Conservation (phyloP, 768 basidiomycete species). For the Sarcodon aspratus region DNA sequence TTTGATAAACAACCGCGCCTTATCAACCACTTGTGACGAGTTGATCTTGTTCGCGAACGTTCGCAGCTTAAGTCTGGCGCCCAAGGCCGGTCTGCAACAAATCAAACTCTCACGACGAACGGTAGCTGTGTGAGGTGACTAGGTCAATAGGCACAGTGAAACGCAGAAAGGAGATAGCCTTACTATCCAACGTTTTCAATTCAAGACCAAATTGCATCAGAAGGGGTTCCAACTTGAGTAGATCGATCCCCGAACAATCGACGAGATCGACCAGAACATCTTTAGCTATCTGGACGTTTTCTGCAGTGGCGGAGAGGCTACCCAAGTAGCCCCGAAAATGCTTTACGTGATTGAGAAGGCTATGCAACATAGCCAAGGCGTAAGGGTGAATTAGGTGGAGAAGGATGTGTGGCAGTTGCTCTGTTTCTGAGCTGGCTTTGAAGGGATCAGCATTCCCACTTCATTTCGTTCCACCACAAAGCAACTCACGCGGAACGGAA, state of each 20-base stretch:
- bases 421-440: constrained; percentile 8
- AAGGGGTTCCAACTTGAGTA: constrained; percentile 36
- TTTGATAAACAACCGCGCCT: constrained; percentile 62
- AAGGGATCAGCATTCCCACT: constrained; percentile 1
- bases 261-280: constrained; percentile 52
- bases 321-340: constrained; percentile 43
- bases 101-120: constrained; percentile 42
- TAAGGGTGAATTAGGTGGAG: constrained; percentile 56
- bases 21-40: constrained; percentile 41
- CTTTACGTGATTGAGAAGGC: constrained; percentile 44
- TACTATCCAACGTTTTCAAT: too few relatives aligned
- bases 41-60: constrained; percentile 35
- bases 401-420: constrained; percentile 26
- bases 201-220: constrained; percentile 20
- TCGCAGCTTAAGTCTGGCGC: constrained; percentile 21
- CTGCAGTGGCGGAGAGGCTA: constrained; percentile 41
- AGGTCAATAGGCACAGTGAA: too few relatives aligned
- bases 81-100: constrained; percentile 36
- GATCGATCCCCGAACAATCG: constrained; percentile 52
- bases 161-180: too few relatives aligned
- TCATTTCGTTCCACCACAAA: not conserved
- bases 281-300: constrained; percentile 55
- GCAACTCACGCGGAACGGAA: not conserved
- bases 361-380: constrained; percentile 36
- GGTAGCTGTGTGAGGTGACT: constrained; percentile 31